Base-by-base conservation (phyloP, 2,329 filamentous ascomycete genomes). In the Neocucurbitaria cava region DNA sequence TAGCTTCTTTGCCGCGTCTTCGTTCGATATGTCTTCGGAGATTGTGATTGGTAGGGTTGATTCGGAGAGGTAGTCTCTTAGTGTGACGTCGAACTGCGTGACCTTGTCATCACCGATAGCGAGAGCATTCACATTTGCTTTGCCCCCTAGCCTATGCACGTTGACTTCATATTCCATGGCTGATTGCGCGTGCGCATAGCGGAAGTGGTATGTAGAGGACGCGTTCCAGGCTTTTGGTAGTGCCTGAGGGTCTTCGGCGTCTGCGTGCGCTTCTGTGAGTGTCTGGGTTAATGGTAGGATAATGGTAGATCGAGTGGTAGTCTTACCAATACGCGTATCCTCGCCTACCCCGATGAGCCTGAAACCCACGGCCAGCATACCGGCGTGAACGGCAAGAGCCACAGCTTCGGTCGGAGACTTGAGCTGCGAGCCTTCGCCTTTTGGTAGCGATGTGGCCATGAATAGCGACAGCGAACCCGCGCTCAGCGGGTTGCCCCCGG, bases 181-280 rank as follows among this genome's bases (percentile, higher is more conserved):
- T 0, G 92, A 96, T 72, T 96, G 91, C 21, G 85, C 82, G 75
- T 97, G 93, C 3, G 87, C 86, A 78, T 98, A 98, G 59, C 92
- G 86, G 76, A 98, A 97, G 51, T 89, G 86, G 72, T 91, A 89
- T 42, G 81, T 80, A 13, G 87, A 87, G 57, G 85, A 85, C 53
- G 86, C 80, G 75, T 96, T 96, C 95, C 95, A 98, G 77, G 87
- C 84, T 15, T 83, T 54, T 0, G 92, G 91, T 2, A 98, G 82
- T 28, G 87, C 82, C 8, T 85, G 85, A 9, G 85, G 70, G 41
- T 75, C 82, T 41, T 85, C 77, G 42, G 81, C 73, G 50, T 83
- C 79, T 67, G 86, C 86, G 69, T 85, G 79, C 26, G 82, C 73
- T 71, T 88, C 84, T 86, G 63, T 66, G 53, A 62, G 53, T 54